Base-by-base conservation (phyloP, 2,329 filamentous ascomycete species). In the Xylaria multiplex region DNA sequence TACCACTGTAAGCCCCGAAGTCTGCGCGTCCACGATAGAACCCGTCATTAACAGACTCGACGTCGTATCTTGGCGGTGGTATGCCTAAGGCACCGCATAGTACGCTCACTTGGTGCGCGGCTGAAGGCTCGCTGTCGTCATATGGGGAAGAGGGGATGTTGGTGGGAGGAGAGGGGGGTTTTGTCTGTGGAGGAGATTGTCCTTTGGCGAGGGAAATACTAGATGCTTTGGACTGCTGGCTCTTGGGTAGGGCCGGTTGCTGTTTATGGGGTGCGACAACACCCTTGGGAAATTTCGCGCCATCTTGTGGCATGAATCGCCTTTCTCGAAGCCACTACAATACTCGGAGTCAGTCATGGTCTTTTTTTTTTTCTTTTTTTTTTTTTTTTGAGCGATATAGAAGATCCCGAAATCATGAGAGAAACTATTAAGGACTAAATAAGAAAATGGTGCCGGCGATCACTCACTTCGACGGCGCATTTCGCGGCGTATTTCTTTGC, bases 401-500 rank as follows among this genome's bases (percentile, higher is more conserved):
- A 40, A 5, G 11, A 40, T 13, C 4, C 14, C 5, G 11, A 40
- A 40, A 14, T 13, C 13, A 2, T 2, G 37, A 40, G 37, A 40
- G 9, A 40, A 40, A 14, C 37, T 14, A 4, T 13, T 14, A 14
- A 40, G 37, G 13, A 14, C 4, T 40, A 13, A 40, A 40, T 14
- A 40, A 40, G 37, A 40, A 40, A 40, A 40, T 14, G 4, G 37
- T 13, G 37, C 27, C 37, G 37, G 9, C 4, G 37, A 40, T 40
- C 13, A 40, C 37, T 40, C 37, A 40, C 37, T 7, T 79, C 74
- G 24, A 82, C 69, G 27, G 84, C 84, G 13, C 79, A 80, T 69
- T 80, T 81, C 24, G 85, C 84, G 0, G 86, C 85, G 68, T 83
- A 86, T 66, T 82, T 79, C 73, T 85, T 87, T 27, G 86, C 85